A percentile compares a stretch with the other conserved stretches of the same genome.
phyloP scores from a whole-genome alignment of 1,139 yeast species.

The Taphrina communis region DNA sequence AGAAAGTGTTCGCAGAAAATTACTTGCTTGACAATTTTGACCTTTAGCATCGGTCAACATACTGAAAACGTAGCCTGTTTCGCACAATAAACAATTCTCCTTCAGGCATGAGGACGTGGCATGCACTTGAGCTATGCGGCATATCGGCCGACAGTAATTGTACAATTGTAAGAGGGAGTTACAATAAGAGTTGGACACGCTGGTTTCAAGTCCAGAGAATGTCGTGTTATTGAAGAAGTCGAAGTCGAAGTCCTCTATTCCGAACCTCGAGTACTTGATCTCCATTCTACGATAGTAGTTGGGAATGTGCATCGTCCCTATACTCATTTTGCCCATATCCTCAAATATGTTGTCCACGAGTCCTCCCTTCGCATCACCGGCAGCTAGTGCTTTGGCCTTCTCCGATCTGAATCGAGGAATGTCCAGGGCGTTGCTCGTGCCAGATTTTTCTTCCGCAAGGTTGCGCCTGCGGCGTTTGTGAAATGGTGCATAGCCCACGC shows the following conservation, averaged over 20 bases:
- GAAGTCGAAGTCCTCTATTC: conserved; percentile 93
- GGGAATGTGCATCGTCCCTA: conserved; percentile 45
- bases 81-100: conserved; percentile 62
- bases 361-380: conserved; percentile 40
- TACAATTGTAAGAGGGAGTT: conserved; percentile 84
- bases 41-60: conserved; percentile 87
- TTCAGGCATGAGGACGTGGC: conserved; percentile 64
- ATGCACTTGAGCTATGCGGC: conserved; percentile 65
- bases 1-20: conserved; percentile 63
- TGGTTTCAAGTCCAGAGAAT: conserved; percentile 87
- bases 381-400: conserved; percentile 53
- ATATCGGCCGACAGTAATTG: conserved; percentile 74
- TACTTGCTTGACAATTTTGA: conserved; percentile 70
- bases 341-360: conserved; percentile 42
- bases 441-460: conserved; percentile 46
- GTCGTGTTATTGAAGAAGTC: conserved; percentile 75
- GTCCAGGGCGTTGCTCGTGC: conserved; percentile 33
- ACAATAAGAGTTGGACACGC: conserved; percentile 77
- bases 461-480: conserved; percentile 58
- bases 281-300: conserved; percentile 66
- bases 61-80: conserved; percentile 85
- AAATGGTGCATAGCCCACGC: conserved; percentile 56
- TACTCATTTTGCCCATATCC: conserved; percentile 46
- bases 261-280: conserved; percentile 85
- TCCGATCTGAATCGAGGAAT: conserved; percentile 79